These are phyloP conservation scores for Suhomyces atakaporum DNA, from an alignment of 1,139 yeast species.

Conservation along the genomic window DNA sequence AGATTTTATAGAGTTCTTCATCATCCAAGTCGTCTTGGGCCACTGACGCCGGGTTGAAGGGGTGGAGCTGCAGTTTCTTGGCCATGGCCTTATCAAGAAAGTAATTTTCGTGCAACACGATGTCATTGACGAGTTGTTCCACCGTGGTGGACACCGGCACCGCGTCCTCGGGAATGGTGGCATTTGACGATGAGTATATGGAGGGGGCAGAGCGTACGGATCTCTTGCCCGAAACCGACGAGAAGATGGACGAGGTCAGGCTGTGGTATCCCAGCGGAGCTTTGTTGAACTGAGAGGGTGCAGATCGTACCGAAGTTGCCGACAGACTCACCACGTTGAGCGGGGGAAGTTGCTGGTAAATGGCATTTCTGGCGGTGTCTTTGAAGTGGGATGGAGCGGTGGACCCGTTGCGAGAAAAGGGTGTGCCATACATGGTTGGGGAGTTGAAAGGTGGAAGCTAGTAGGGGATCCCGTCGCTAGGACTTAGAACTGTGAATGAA, in stretches of 20 bases:
- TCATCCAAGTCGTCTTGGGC: constrained; percentile 25
- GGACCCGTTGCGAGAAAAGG: constrained; percentile 34
- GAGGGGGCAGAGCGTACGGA: constrained; percentile 49
- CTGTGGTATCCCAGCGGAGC: constrained; percentile 23
- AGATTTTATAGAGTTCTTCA: constrained; percentile 39
- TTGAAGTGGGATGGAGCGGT: constrained; percentile 47
- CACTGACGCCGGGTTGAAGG: too few relatives aligned
- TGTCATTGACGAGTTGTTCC: constrained; percentile 48
- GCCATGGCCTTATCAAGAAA: constrained; percentile 22
- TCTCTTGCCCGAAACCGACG: constrained; percentile 34
- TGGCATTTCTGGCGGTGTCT: constrained; percentile 49
- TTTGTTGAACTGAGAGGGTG: constrained; percentile 15
- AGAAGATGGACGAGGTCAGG: constrained; percentile 36
- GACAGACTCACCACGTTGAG: constrained; percentile 26
- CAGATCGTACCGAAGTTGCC: constrained; percentile 23
- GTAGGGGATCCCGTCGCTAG: too few relatives aligned
- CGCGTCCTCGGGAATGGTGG: constrained; percentile 50
- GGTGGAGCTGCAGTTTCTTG: constrained; percentile 11
- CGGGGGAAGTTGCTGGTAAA: constrained; percentile 47
- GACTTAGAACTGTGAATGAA: too few relatives aligned
- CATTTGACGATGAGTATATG: constrained; percentile 44
- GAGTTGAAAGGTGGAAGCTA: too few relatives aligned
- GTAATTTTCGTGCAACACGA: constrained; percentile 42
- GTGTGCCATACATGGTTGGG: constrained; percentile 47
- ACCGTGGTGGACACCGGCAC: constrained; percentile 47